phyloP scores from a whole-genome alignment of 352 stramenopile species.

The Globisporangium cederbergense region DNA sequence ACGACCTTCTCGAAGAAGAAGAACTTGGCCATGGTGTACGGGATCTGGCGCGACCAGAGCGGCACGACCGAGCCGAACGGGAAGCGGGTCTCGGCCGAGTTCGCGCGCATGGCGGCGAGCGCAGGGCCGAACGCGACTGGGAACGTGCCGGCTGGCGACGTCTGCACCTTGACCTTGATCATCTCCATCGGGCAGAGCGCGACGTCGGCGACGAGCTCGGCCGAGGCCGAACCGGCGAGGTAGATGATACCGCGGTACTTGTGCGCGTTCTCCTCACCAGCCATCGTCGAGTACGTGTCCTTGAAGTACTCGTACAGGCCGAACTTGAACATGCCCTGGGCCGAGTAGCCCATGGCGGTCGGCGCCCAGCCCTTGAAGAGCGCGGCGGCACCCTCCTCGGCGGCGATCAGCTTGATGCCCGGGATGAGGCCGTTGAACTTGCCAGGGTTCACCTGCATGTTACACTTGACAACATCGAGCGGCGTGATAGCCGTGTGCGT shows the following conservation, averaged over 20 bases:
- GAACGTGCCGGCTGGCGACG: slow-evolving; percentile 86
- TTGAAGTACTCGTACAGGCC: slow-evolving; percentile 96
- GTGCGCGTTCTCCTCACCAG: slow-evolving; percentile 90
- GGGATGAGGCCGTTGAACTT: slow-evolving; percentile 83
- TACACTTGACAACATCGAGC: slow-evolving; percentile 94
- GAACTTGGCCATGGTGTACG: slow-evolving; percentile 99
- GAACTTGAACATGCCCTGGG: slow-evolving; percentile 91
- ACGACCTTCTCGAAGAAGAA: slow-evolving; percentile 95
- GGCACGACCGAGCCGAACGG: slow-evolving; percentile 91
- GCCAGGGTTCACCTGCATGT: slow-evolving; percentile 91
- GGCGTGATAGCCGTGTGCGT: slow-evolving; percentile 93
- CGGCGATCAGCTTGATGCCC: slow-evolving; percentile 83
- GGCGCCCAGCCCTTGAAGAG: slow-evolving; percentile 92
- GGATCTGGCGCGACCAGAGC: slow-evolving; percentile 91
- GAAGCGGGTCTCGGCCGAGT: slow-evolving; percentile 87
- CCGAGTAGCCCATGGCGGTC: slow-evolving; percentile 90
- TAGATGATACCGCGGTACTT: slow-evolving; percentile 93
- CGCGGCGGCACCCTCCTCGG: slow-evolving; percentile 76
- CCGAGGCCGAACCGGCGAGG: slow-evolving; percentile 89
- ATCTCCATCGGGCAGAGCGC: slow-evolving; percentile 94
- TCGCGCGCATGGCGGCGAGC: slow-evolving; percentile 85
- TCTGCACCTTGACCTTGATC: slow-evolving; percentile 95
- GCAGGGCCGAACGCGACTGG: slow-evolving; percentile 85
- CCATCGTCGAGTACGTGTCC: slow-evolving; percentile 90
- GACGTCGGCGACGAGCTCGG: slow-evolving; percentile 93